These are phyloP conservation scores for Paratinospora sagittata DNA, from an alignment of 164 flowering plant species.

Conservation along the genomic window DNA sequence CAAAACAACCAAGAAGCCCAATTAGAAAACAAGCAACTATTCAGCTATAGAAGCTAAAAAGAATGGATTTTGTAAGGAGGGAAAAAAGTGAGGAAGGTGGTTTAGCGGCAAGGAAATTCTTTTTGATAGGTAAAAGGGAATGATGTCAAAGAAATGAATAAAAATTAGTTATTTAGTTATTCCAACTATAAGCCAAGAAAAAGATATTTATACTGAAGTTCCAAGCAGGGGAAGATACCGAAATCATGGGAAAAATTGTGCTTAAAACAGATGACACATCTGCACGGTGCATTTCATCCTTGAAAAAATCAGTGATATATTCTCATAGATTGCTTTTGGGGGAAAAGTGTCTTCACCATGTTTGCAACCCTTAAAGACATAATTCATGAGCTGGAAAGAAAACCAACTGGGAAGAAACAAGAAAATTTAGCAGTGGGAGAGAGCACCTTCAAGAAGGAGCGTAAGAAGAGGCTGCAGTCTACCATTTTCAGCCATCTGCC, in stretches of 20 bases:
- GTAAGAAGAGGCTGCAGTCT: constrained; percentile 82
- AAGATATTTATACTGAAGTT: no score
- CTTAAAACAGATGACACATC: no score
- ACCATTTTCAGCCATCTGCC: constrained; percentile 95
- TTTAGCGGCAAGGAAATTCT: no score
- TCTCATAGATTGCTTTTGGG: no score
- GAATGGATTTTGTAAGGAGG: no score
- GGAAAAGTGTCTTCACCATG: no score
- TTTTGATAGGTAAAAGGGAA: background rate
- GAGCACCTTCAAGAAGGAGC: constrained; percentile 73
- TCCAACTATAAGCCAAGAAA: background rate
- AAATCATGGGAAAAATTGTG: no score
- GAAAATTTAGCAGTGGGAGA: background rate
- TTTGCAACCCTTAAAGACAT: background rate
- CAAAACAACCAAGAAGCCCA: no score
- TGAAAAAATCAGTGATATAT: no score
- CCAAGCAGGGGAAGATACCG: no score
- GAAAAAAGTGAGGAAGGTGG: no score
- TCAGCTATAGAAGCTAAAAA: background rate
- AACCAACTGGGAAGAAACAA: background rate
- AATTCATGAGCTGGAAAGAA: background rate
- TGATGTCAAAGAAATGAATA: background rate
- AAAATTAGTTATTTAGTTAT: background rate
- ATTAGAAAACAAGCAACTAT: background rate
- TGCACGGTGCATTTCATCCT: no score